Evolutionary conservation across 805 yeast species (phyloP), one percentile per base, ranked within the genome.

Genomic region (Yamadazyma paraphyllophila): DNA sequence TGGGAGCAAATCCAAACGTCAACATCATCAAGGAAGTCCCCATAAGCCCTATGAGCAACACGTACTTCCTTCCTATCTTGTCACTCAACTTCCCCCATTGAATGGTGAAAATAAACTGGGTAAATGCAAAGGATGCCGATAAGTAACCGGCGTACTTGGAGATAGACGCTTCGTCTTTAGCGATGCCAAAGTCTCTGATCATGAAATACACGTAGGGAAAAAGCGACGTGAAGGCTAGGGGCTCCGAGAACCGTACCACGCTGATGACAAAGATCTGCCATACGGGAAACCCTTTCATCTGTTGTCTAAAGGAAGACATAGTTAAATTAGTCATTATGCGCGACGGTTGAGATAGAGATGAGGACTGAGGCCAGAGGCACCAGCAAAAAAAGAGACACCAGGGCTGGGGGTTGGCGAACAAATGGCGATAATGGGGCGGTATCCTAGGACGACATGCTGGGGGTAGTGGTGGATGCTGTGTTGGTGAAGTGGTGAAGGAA

Each of bases 191-290:
- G 49, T 78, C 83, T 48, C 78, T 60, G 14, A 81, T 80, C 84
- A 82, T 78, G 62, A 78, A 82, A 58, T 77, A 82, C 33, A 81
- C 73, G 54, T 81, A 82, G 2, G 87, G 87, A 56, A 82, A 81
- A 29, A 81, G 59, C 4, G 85, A 79, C 3, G 85, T 78, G 65
- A 81, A 82, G 2, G 85, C 78, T 15, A 82, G 71, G 1, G 87
- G 86, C 56, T 81, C 86, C 10, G 81, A 71, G 48, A 81, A 76
- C 46, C 86, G 64, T 41, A 80, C 76, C 25, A 74, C 49, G 25
- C 67, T 51, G 5, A 68, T 57, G 45, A 65, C 67, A 29, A 51
- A 41, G 60, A 68, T 66, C 50, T 81, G 85, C 56, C 73, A 63
- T 56, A 73, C 65, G 13, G 86, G 86, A 55, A 81, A 80, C 17